Evolutionary conservation across 495 filamentous ascomycete species (phyloP), one percentile per base, ranked within the genome.

Genomic region (Penicillium silybi): DNA sequence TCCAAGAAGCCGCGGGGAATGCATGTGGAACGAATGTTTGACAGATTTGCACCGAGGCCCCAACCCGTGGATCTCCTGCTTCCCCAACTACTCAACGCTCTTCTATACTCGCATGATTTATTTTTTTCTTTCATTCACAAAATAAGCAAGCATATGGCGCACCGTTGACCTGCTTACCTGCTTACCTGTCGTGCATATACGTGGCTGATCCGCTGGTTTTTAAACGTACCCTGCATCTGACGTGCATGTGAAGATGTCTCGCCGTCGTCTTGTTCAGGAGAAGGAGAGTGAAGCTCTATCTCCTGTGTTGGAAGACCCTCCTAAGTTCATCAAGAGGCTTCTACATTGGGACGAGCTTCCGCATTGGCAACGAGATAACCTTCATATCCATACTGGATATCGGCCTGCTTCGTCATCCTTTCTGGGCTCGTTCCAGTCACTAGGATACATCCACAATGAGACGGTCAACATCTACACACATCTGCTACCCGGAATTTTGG

Each of bases 401-500:
- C 85, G 89, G 17, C 84, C 85, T 18, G 75, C 79, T 34, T 86
- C 85, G 3, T 74, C 52, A 49, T 91, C 87, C 4, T 85, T 86
- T 63, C 62, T 64, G 13, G 73, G 65, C 27, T 92, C 83, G 42
- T 77, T 87, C 40, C 71, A 77, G 27, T 88, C 83, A 23, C 71
- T 90, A 52, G 68, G 75, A 42, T 89, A 90, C 66, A 56, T 91
- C n/a, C 89, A 97, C 73, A 97, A 96, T 70, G 90, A 97, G 67
- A 83, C 81, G n/a, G 86, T 97, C 53, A 97, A 97, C 68, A 92
- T 96, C 62, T 96, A 91, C 70, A 83, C 87, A 2, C 92, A 97
- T 68, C 79, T 96, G 6, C 57, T 93, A 15, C 72, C 74, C 7
- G 59, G 67, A 6, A 25, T 75, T n/a, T 41, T 77, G 26, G 70